Evolutionary conservation across 2,329 filamentous ascomycete genomes (phyloP).

Genomic region (Diaporthe citrichinensis): DNA sequence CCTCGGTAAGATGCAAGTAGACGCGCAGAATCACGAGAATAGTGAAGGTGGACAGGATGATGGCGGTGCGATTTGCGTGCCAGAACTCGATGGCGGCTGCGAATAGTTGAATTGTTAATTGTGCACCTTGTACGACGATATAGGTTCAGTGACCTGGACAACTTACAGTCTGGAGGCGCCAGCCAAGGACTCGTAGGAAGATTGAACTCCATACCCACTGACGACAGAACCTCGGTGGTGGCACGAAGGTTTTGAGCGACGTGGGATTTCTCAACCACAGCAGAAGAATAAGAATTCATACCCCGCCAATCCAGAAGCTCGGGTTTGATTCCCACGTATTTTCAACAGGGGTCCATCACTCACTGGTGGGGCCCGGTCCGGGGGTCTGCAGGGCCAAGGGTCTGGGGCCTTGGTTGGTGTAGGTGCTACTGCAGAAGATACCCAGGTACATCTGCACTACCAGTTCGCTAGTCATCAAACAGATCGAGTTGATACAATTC

Average conservation of each 20-base stretch:
- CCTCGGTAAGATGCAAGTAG: constrained; percentile 57
- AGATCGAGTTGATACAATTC: neutral
- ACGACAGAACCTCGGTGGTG: neutral
- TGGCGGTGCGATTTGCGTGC: constrained; percentile 62
- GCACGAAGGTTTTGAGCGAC: neutral
- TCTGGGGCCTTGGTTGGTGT: neutral
- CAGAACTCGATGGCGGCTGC: constrained; percentile 56
- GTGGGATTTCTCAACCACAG: constrained; percentile 8
- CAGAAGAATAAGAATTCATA: constrained; percentile 6
- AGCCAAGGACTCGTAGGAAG: constrained; percentile 36
- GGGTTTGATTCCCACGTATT: constrained; percentile 29
- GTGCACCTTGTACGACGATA: neutral
- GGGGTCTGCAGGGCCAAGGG: constrained; percentile 21
- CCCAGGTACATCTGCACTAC: neutral
- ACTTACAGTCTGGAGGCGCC: constrained; percentile 36
- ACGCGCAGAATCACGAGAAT: constrained; percentile 56
- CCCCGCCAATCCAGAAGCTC: constrained; percentile 39
- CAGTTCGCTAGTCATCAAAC: neutral
- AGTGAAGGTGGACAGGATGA: constrained; percentile 57
- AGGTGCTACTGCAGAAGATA: neutral
- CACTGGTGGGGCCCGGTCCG: neutral
- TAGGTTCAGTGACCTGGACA: neutral
- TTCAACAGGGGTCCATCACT: constrained; percentile 4
- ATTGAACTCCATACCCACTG: constrained; percentile 35
- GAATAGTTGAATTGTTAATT: neutral